These are phyloP conservation scores for Sutorius australiensis DNA, from an alignment of 768 basidiomycete genomes.

Conservation along the genomic window DNA sequence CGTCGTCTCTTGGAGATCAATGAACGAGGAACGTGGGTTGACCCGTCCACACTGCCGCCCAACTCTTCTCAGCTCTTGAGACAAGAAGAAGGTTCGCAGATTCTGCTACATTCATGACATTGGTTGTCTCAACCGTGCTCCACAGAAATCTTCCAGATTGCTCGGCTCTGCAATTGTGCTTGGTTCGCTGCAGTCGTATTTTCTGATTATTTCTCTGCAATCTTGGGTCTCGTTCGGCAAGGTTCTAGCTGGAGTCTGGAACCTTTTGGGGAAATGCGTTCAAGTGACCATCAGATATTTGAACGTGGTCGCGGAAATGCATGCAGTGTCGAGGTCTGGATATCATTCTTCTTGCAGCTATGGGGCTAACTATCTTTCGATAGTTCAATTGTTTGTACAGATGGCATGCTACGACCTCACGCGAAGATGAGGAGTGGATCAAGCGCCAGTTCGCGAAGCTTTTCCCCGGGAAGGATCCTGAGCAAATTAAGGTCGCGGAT, in stretches of 20 bases:
- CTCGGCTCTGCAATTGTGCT: constrained; percentile 71
- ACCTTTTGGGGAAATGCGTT: constrained; percentile 72
- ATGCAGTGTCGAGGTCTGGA: constrained; percentile 71
- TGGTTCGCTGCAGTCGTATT: constrained; percentile 81
- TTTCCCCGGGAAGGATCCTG: constrained; percentile 51
- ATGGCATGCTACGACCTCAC: constrained; percentile 80
- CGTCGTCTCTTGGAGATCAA: constrained; percentile 76
- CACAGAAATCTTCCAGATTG: constrained; percentile 76
- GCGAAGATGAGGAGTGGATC: constrained; percentile 70
- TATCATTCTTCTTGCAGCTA: not conserved
- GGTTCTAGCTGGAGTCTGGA: constrained; percentile 76
- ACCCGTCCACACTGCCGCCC: constrained; percentile 46
- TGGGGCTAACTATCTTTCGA: not conserved
- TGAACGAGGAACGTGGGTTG: constrained; percentile 59
- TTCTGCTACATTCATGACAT: not conserved
- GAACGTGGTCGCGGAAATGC: constrained; percentile 80
- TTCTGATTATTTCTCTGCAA: constrained; percentile 78
- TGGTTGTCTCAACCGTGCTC: constrained; percentile 15
- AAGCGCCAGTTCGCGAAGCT: constrained; percentile 42
- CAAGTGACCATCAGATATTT: constrained; percentile 58
- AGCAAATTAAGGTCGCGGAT: constrained; percentile 45
- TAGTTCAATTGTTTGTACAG: constrained; percentile 85
- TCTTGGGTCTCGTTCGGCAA: constrained; percentile 72
- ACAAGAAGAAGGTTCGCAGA: constrained; percentile 51
- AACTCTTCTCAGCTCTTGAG: constrained; percentile 35